Evolutionary conservation across 2,329 filamentous ascomycete genomes (phyloP), one percentile per base, ranked within the genome.

Genomic region (Aspergillus fischeri): DNA sequence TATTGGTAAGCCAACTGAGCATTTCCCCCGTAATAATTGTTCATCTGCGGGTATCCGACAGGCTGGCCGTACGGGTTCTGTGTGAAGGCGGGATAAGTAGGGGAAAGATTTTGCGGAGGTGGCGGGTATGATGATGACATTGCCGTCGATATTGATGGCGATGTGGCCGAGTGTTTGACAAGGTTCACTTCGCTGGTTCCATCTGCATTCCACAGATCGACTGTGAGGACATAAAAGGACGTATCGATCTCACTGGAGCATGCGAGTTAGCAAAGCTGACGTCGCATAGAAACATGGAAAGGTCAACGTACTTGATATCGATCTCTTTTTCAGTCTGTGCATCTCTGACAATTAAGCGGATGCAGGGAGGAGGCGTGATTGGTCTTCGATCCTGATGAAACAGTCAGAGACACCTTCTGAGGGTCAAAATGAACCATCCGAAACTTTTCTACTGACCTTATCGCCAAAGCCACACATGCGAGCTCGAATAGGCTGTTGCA

Each of bases 401-500:
- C 9, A 20, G 20, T 17, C 35, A 54, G 24, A 42, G n/a, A 49
- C 28, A 38, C 17, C 35, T 24, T 28, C 42, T n/a, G 44, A 52
- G 24, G 24, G 42, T 27, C 14, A 38, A n/a, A 14, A 42, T 3
- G 29, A 11, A 47, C 45, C 24, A 28, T 9, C 14, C 28, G 28
- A 21, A 52, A 54, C 38, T 54, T 55, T n/a, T 28, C 25, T 11
- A 5, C 42, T 5, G 77, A 94, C 91, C 83, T 97, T 99, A 79
- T 99, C 94, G 61, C 94, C 94, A 77, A 97, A 99, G 7, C 94
- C 94, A 78, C 94, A 99, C 94, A 97, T 97, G 60, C 94, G 90
- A 63, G 94, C 94, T 67, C 94, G 86, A 67, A 91, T 83, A 52
- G 94, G 94, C 74, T 97, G 92, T 78, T 99, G 94, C 64, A 90